Percentiles rank a stretch among this genome's conserved stretches.
Evolutionary conservation across 2,329 filamentous ascomycete species (phyloP).

Genomic region (Xylaria sp.): DNA sequence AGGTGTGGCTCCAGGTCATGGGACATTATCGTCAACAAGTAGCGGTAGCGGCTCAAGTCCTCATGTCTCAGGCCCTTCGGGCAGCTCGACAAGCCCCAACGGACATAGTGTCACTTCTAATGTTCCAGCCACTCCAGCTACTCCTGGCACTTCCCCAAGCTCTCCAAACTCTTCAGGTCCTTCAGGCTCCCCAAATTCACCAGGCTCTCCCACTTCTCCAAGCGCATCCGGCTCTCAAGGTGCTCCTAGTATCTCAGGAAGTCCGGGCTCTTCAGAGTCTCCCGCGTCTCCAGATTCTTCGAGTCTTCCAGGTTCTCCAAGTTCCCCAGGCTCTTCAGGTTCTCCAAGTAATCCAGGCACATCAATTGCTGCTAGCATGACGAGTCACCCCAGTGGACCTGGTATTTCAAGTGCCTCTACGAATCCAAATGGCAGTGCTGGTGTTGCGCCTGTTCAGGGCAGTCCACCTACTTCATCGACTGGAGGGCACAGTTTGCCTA

Average conservation of each 20-base stretch:
- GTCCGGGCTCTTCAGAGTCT: background rate
- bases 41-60: constrained; percentile 8
- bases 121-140: background rate
- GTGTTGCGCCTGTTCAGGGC: constrained; percentile 10
- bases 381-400: background rate
- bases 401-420: constrained; percentile 4
- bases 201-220: background rate
- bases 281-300: background rate
- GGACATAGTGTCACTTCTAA: background rate
- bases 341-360: background rate
- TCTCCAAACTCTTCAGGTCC: background rate
- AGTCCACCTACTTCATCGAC: background rate
- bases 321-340: background rate
- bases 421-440: constrained; percentile 9
- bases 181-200: background rate
- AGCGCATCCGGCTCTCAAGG: background rate
- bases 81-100: constrained; percentile 1
- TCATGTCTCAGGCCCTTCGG: background rate
- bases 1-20: constrained; percentile 13
- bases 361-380: background rate
- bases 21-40: constrained; percentile 5
- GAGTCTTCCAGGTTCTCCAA: background rate
- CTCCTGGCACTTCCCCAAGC: constrained; percentile 3
- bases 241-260: background rate
- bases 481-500: background rate